A percentile compares a stretch with the other conserved stretches of the same genome.
These are phyloP conservation scores for Tetratostichococcus sp. DNA, from an alignment of 139 green algal genomes.

Conservation along the genomic window DNA sequence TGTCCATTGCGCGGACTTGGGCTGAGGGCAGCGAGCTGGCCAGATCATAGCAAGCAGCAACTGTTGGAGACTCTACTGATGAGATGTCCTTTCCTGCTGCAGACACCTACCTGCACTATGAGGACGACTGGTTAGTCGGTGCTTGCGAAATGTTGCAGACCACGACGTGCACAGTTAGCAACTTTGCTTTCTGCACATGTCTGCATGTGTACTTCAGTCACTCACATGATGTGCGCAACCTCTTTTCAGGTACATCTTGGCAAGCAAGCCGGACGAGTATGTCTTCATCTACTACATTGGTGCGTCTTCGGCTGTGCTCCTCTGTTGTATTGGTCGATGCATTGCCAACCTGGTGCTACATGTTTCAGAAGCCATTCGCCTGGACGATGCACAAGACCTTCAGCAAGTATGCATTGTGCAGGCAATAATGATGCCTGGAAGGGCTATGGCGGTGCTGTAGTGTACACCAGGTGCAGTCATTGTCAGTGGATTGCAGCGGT, in stretches of 20 bases:
- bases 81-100: neutral
- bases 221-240: no score
- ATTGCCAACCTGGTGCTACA: no score
- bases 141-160: no score
- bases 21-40: no score
- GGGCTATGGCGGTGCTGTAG: conserved; percentile 75
- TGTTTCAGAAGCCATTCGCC: no score
- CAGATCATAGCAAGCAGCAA: neutral
- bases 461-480: conserved; percentile 53
- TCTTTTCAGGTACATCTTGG: conserved; percentile 69
- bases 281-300: conserved; percentile 78
- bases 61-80: neutral
- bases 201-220: no score
- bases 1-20: no score
- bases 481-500: neutral
- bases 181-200: no score
- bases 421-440: conserved; percentile 87
- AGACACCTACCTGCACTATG: conserved; percentile 67
- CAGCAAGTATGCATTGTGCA: no score
- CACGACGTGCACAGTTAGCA: no score
- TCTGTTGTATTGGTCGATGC: no score
- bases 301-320: neutral
- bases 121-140: conserved; percentile 66
- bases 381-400: no score
- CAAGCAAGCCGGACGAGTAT: conserved; percentile 68